Conservation (phyloP, 805 yeast species). For the Saturnispora halmiae region DNA sequence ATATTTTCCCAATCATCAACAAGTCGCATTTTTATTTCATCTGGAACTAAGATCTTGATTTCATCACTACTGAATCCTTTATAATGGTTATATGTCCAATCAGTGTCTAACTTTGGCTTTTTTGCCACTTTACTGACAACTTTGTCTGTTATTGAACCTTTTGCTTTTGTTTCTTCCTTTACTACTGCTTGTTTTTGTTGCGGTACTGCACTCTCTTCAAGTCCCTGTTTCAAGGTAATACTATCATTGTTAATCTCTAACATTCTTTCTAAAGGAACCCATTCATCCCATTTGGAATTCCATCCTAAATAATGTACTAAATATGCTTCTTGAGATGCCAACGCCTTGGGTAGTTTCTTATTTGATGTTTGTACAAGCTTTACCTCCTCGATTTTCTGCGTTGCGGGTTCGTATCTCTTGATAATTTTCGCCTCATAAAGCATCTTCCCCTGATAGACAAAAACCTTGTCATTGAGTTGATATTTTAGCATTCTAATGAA, state of each 20-base stretch:
- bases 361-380: constrained; percentile 30
- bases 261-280: constrained; percentile 70
- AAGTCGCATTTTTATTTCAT: constrained; percentile 54
- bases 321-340: constrained; percentile 29
- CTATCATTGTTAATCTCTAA: constrained; percentile 64
- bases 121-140: no score
- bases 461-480: constrained; percentile 31
- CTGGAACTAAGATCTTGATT: constrained; percentile 51
- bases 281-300: constrained; percentile 95
- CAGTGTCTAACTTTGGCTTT: not conserved
- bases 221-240: constrained; percentile 48
- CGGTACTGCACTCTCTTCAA: constrained; percentile 46
- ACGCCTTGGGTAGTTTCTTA: constrained; percentile 18
- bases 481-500: constrained; percentile 1
- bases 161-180: not conserved
- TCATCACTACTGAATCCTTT: constrained; percentile 27
- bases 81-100: constrained; percentile 1
- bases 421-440: constrained; percentile 81
- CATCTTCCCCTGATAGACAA: constrained; percentile 87
- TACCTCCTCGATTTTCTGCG: constrained; percentile 31
- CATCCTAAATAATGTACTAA: constrained; percentile 89
- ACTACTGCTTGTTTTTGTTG: constrained; percentile 6
- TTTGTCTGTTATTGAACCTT: no score
- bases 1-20: constrained; percentile 93
- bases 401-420: constrained; percentile 49